These are phyloP conservation scores for Aleurites moluccanus DNA, from an alignment of 441 rosid genomes.

Conservation along the genomic window DNA sequence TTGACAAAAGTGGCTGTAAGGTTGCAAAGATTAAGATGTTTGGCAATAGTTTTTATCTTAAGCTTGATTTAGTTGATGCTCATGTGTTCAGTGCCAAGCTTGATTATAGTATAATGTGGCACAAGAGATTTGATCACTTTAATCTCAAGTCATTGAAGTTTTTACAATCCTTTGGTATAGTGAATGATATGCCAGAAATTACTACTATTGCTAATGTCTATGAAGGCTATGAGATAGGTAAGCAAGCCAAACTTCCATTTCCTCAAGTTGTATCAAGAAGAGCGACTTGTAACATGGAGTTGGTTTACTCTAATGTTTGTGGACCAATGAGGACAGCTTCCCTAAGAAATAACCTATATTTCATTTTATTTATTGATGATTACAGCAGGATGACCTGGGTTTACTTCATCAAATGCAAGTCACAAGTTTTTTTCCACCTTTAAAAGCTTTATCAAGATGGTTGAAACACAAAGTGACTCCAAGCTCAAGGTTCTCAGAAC, in stretches of 20 bases:
- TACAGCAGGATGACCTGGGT: not conserved
- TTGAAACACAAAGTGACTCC: no score
- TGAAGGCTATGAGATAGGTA: not conserved
- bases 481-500: no score
- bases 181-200: not conserved
- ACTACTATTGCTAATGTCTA: not conserved
- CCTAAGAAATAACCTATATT: not conserved
- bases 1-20: no score
- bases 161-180: not conserved
- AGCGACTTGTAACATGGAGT: no score
- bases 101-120: no score
- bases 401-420: not conserved
- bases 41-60: no score
- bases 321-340: no score
- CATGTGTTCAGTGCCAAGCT: no score
- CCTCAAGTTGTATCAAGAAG: no score
- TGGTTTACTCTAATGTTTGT: not conserved
- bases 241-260: not conserved
- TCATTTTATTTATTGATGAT: not conserved
- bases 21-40: no score
- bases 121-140: no score
- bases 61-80: no score
- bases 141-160: not conserved
- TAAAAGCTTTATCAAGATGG: not conserved
- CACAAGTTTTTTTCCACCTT: not conserved